phyloP scores from a whole-genome alignment of 768 basidiomycete genomes.

The Thelephora ganbajun region DNA sequence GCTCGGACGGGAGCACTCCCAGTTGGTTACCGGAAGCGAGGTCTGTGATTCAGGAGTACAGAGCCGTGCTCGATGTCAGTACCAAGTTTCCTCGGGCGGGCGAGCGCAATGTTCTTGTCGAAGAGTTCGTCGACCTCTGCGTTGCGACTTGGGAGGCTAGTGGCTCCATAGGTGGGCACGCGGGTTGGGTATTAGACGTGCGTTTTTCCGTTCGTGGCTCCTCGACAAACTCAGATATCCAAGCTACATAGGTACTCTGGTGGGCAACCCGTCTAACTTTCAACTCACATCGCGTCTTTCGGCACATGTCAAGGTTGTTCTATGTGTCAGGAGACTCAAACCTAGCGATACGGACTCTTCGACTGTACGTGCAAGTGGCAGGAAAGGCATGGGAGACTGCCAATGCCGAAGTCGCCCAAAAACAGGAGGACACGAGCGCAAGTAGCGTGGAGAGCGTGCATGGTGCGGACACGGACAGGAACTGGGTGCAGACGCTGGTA shows the following conservation, averaged over 20 bases:
- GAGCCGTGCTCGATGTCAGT: conserved; percentile 47
- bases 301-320: conserved; percentile 71
- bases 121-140: conserved; percentile 71
- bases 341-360: conserved; percentile 62
- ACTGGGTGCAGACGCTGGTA: conserved; percentile 68
- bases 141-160: conserved; percentile 72
- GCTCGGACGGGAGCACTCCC: conserved; percentile 20
- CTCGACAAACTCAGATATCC: neutral
- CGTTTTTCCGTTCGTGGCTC: conserved; percentile 17
- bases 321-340: conserved; percentile 43
- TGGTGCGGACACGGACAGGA: conserved; percentile 39
- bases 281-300: conserved; percentile 74
- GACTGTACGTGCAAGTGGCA: conserved; percentile 74
- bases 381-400: conserved; percentile 42
- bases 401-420: conserved; percentile 7
- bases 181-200: conserved; percentile 75
- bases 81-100: conserved; percentile 77
- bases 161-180: conserved; percentile 45
- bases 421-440: neutral
- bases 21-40: conserved; percentile 55
- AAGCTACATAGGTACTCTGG: conserved; percentile 56
- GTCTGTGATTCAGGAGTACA: conserved; percentile 58
- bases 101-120: conserved; percentile 61
- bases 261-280: conserved; percentile 92
- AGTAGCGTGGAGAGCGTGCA: conserved; percentile 17